phyloP scores from a whole-genome alignment of 768 basidiomycete genomes.

The Termitomyces sp. region DNA sequence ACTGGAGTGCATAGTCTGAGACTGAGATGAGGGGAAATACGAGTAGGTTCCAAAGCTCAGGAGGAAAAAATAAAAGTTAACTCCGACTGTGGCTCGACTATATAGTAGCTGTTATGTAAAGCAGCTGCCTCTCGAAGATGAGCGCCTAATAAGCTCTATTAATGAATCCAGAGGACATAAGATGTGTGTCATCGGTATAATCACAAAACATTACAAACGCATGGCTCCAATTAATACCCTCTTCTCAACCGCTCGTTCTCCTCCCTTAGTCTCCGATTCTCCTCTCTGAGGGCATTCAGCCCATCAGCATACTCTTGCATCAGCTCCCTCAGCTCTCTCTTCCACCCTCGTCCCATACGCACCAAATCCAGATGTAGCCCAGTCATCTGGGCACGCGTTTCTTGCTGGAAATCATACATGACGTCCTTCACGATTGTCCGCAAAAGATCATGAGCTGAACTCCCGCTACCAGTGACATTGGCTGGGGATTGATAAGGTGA shows the following conservation, averaged over 20 bases:
- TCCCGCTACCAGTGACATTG: slow-evolving; percentile 13
- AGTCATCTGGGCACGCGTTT: slow-evolving; percentile 66
- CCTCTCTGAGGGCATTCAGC: slow-evolving; percentile 53
- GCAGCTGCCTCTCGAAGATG: neutral
- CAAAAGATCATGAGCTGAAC: slow-evolving; percentile 52
- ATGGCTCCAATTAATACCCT: slow-evolving; percentile 14
- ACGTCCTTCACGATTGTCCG: slow-evolving; percentile 63
- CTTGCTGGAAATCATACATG: slow-evolving; percentile 67
- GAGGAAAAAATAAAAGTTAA: too few species aligned
- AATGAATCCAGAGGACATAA: neutral
- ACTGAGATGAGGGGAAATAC: neutral
- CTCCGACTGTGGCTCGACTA: too few species aligned
- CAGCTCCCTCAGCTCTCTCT: slow-evolving; percentile 51
- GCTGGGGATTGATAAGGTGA: slow-evolving; percentile 31
- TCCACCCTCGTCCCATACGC: slow-evolving; percentile 66
- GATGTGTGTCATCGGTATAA: neutral
- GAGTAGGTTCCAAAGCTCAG: too few species aligned
- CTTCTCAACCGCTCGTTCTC: slow-evolving; percentile 62
- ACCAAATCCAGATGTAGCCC: slow-evolving; percentile 72
- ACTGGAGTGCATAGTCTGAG: too few species aligned
- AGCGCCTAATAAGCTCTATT: neutral
- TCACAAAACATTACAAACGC: neutral
- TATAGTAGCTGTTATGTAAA: too few species aligned
- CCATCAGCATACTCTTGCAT: slow-evolving; percentile 62
- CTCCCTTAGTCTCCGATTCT: slow-evolving; percentile 58